Conservation (phyloP, 768 basidiomycete species). For the Leccinellum albellum region DNA sequence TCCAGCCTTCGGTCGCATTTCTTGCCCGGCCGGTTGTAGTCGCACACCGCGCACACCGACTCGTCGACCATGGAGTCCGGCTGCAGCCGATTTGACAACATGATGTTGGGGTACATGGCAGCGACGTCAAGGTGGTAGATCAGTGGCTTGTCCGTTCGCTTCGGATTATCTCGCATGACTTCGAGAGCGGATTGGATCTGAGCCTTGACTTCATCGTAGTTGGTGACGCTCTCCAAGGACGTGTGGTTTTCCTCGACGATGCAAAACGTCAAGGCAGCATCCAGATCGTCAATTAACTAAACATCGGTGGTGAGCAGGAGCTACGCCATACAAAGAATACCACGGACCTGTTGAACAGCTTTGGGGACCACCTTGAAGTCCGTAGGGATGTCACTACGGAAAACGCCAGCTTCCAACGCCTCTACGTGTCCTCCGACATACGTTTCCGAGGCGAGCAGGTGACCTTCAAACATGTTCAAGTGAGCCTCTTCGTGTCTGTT, state of each 20-base stretch:
- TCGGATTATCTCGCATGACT: slow-evolving; percentile 86
- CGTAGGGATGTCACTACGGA: slow-evolving; percentile 90
- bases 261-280: slow-evolving; percentile 86
- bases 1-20: slow-evolving; percentile 88
- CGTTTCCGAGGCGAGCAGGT: slow-evolving; percentile 94
- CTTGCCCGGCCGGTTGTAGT: slow-evolving; percentile 96
- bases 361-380: slow-evolving; percentile 92
- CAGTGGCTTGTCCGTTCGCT: slow-evolving; percentile 84
- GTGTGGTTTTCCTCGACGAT: slow-evolving; percentile 81
- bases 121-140: slow-evolving; percentile 99
- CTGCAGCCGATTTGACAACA: slow-evolving; percentile 98
- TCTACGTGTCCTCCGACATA: slow-evolving; percentile 99
- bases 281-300: slow-evolving; percentile 91
- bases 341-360: slow-evolving; percentile 76
- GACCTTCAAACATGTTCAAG: slow-evolving; percentile 91
- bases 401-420: slow-evolving; percentile 96
- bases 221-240: slow-evolving; percentile 79
- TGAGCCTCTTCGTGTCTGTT: slow-evolving; percentile 93
- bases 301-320: background rate
- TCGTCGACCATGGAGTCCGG: slow-evolving; percentile 98
- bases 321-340: background rate
- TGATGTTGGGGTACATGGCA: slow-evolving; percentile 99
- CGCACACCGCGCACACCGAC: slow-evolving; percentile 94
- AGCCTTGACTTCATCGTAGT: slow-evolving; percentile 89
- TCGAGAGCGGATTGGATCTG: slow-evolving; percentile 78